phyloP scores from a whole-genome alignment of 108 stramenopile species.

The Skeletonema potamos region DNA sequence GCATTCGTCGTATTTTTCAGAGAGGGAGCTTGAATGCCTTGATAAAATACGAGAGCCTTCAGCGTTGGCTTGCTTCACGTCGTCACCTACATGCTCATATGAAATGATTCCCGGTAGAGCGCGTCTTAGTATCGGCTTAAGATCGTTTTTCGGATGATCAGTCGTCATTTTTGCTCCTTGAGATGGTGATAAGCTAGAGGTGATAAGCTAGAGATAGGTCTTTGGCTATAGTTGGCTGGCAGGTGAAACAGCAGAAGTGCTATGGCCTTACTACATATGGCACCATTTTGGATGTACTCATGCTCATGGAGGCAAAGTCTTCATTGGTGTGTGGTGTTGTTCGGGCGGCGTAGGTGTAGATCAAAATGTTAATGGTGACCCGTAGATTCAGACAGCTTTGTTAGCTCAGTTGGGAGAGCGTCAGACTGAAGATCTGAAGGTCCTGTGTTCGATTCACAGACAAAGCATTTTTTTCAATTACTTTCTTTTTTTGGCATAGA shows the following conservation, averaged over 20 bases:
- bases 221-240: neutral
- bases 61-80: slow-evolving; percentile 34
- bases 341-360: too few species aligned
- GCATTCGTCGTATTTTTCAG: slow-evolving; percentile 2
- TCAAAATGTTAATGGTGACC: too few species aligned
- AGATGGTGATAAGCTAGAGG: neutral
- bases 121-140: slow-evolving; percentile 8
- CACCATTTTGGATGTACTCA: too few species aligned
- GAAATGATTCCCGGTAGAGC: slow-evolving; percentile 14
- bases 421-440: neutral
- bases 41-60: slow-evolving; percentile 34
- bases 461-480: neutral
- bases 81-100: slow-evolving; percentile 9
- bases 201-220: neutral
- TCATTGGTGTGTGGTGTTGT: too few species aligned
- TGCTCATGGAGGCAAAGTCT: too few species aligned
- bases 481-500: too few species aligned
- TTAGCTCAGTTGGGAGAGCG: neutral
- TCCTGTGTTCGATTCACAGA: neutral
- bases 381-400: too few species aligned
- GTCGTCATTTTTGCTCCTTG: neutral
- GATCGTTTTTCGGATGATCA: neutral
- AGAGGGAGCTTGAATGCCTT: slow-evolving; percentile 23
- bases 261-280: too few species aligned
- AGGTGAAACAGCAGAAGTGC: neutral